Percentiles rank a stretch among this genome's conserved stretches.
Evolutionary conservation across 2,329 filamentous ascomycete species (phyloP).

Genomic region (Zopfia rhizophila): DNA sequence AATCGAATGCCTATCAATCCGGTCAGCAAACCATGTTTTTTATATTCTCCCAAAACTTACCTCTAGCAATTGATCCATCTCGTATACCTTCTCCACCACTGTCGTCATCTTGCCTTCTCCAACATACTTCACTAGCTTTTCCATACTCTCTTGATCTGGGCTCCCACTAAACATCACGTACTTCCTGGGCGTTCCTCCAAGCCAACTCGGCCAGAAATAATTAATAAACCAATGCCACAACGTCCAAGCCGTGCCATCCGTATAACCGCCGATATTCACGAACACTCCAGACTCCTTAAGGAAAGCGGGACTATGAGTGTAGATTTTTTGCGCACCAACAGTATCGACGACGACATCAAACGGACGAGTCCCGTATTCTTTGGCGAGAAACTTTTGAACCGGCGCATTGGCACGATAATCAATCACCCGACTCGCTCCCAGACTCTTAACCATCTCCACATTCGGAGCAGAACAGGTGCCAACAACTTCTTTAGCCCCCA

Average conservation of each 20-base stretch:
- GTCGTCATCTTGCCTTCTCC: constrained; percentile 41
- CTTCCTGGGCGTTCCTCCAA: constrained; percentile 53
- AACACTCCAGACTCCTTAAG: constrained; percentile 53
- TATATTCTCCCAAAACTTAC: constrained; percentile 11
- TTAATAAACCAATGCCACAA: constrained; percentile 53
- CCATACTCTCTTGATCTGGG: constrained; percentile 7
- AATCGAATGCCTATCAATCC: constrained; percentile 22
- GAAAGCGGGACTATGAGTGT: constrained; percentile 51
- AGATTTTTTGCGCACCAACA: constrained; percentile 58
- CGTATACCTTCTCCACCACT: constrained; percentile 52
- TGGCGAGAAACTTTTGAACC: constrained; percentile 49
- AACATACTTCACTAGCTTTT: constrained; percentile 48
- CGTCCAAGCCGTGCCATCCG: constrained; percentile 42
- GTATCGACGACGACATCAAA: constrained; percentile 61
- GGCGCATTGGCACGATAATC: constrained; percentile 39
- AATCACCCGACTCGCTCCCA: constrained; percentile 52
- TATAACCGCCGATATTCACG: constrained; percentile 51
- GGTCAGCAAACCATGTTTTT: background rate
- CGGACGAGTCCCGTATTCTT: constrained; percentile 39
- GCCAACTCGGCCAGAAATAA: constrained; percentile 50
- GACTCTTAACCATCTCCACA: constrained; percentile 52
- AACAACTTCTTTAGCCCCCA: constrained; percentile 52
- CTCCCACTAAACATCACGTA: constrained; percentile 34
- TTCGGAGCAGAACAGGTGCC: constrained; percentile 60
- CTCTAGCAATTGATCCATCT: constrained; percentile 49